Evolutionary conservation across 768 basidiomycete genomes (phyloP).

Genomic region (Symmetrospora coprosmae): DNA sequence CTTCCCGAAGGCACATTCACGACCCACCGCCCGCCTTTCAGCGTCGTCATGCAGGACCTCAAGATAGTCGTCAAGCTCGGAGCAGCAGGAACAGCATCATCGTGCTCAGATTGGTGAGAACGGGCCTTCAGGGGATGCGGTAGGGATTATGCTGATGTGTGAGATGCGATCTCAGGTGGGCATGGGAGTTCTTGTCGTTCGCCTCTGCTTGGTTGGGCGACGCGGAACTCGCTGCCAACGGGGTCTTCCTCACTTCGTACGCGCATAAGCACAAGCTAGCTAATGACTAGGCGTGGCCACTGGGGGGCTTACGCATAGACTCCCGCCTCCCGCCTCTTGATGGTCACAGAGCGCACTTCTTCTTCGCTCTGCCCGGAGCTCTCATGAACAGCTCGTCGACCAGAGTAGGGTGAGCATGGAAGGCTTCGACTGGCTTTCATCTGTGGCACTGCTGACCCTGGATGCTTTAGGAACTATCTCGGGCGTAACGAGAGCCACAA

Average conservation of each 20-base stretch:
- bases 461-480: conserved; percentile 1
- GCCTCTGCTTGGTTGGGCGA: conserved; percentile 8
- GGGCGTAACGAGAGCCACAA: neutral
- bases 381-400: conserved; percentile 3
- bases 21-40: too few species aligned
- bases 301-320: too few species aligned
- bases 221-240: conserved; percentile 2
- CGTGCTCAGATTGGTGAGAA: conserved; percentile 9
- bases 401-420: conserved; percentile 16
- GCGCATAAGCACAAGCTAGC: too few species aligned
- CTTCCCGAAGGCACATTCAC: too few species aligned
- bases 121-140: too few species aligned
- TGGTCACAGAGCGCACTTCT: conserved; percentile 5
- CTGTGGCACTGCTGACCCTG: too few species aligned
- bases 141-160: too few species aligned
- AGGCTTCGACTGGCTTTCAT: too few species aligned
- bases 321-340: too few species aligned
- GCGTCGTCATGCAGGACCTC: neutral
- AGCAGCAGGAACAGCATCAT: neutral
- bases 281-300: too few species aligned
- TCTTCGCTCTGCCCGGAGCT: neutral
- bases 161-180: conserved; percentile 1
- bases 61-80: neutral
- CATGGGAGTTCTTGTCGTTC: conserved; percentile 15
- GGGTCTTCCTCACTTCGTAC: conserved; percentile 2